Evolutionary conservation across 352 stramenopile genomes (phyloP), one percentile per base, ranked within the genome.

Genomic region (Pythium rhizo-oryzae): DNA sequence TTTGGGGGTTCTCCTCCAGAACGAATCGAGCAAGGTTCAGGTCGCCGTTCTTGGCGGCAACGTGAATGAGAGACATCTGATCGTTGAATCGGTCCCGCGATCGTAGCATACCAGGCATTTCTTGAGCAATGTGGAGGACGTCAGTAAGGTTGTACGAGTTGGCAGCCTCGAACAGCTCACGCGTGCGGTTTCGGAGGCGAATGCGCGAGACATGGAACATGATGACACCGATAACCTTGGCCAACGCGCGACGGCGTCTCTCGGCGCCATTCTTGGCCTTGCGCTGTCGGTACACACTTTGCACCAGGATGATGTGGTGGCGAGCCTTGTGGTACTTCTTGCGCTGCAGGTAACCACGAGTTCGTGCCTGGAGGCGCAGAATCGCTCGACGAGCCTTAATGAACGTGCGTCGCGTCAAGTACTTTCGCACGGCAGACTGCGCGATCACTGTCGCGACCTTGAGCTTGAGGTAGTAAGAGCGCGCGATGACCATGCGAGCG

Each of bases 1-100:
- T 84, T 64, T 91, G 84, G 15, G 76, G 74, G 35, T 87, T 92
- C 69, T 94, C 87, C 58, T 94, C 87, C 4, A 94, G 66, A 49
- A 97, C 79, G 55, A 96, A 96, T 12, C 84, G 83, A 25, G 85
- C 85, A 21, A 96, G 68, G 59, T 93, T 96, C 47, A 96, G 47
- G 60, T 95, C 87, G 12, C 86, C 84, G 65, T 95, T 96, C 66
- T 93, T 93, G 2, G 87, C 89, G 0, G 90, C 91, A n/a, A 94
- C 87, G 75, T 97, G 91, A 28, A 97, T 82, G 16, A 97, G 73
- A 23, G 87, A 96, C 75, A 95, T 92, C 83, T 93, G 89, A 37
- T 95, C 80, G 66, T 89, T 77, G 25, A 74, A 69, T 55, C 84
- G 84, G 41, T 96, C 88, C 47, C 88, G 84, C 4, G 94, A 84